phyloP scores from a whole-genome alignment of 2,329 filamentous ascomycete species.

The Amesomyces nigricolor region DNA sequence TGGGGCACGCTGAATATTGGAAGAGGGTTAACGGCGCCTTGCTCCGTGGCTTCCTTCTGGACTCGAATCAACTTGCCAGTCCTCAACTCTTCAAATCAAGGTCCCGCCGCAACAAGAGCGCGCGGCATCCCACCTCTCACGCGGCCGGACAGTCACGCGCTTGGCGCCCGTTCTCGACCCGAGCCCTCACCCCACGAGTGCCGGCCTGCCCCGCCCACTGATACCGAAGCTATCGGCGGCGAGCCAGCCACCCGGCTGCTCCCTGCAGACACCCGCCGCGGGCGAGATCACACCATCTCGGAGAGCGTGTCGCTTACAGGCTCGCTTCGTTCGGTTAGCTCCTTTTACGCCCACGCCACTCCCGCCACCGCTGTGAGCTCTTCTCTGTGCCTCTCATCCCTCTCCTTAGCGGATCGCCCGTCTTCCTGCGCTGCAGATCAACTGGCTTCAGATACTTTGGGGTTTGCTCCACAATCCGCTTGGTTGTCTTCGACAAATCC shows the following conservation, averaged over 20 bases:
- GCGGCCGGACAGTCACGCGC: neutral
- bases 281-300: conserved; percentile 18
- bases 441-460: neutral
- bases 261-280: conserved; percentile 7
- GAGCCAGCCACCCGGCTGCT: conserved; percentile 7
- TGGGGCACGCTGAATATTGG: too few relatives aligned
- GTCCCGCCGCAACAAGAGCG: neutral
- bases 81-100: neutral
- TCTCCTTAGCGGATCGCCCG: conserved; percentile 4
- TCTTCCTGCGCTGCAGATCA: neutral
- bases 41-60: neutral
- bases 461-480: neutral
- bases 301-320: conserved; percentile 18
- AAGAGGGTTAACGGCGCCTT: neutral
- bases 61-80: neutral
- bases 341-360: conserved; percentile 16
- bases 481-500: neutral
- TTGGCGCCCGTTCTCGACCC: conserved; percentile 10
- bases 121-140: conserved; percentile 1
- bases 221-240: conserved; percentile 14
- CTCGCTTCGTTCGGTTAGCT: conserved; percentile 16
- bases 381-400: neutral
- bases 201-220: conserved; percentile 13
- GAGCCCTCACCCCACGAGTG: neutral
- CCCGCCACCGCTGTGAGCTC: neutral